Conservation (phyloP, 164 flowering plant genomes). For the Piper longum region DNA sequence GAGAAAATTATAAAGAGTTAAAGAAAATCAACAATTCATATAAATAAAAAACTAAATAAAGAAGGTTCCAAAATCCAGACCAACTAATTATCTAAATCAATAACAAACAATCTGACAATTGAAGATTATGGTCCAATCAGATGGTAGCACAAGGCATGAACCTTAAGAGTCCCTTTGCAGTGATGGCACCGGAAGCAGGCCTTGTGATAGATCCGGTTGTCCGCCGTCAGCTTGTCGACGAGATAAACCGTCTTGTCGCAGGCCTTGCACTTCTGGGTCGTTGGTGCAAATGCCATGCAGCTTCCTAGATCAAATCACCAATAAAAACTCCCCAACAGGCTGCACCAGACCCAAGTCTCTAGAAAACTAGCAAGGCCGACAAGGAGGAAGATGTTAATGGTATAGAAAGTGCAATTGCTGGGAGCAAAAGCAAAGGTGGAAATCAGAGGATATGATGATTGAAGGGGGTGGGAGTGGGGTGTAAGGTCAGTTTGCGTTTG, state of each 20-base stretch:
- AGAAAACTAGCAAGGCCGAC: neutral
- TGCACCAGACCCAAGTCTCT: too few relatives aligned
- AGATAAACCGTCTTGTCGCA: too few relatives aligned
- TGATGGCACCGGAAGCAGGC: too few relatives aligned
- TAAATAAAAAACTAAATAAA: neutral
- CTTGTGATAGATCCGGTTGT: too few relatives aligned
- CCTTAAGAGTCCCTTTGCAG: conserved; percentile 8
- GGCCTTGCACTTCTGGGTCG: conserved; percentile 32
- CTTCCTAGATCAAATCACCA: neutral
- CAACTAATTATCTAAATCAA: neutral
- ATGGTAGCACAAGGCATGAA: neutral
- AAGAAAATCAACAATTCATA: neutral
- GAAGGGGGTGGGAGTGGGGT: too few relatives aligned
- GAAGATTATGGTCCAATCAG: neutral
- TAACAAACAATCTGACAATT: neutral
- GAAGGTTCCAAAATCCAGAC: neutral
- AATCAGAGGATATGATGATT: neutral
- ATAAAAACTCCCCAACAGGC: neutral
- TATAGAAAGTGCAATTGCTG: neutral
- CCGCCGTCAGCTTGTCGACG: too few relatives aligned
- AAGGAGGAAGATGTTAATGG: neutral
- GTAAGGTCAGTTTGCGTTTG: too few relatives aligned
- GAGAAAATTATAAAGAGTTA: neutral
- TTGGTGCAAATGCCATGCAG: conserved; percentile 76
- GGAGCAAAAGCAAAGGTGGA: neutral